Evolutionary conservation across 2,329 filamentous ascomycete species (phyloP).

Genomic region (Exophiala sp.): DNA sequence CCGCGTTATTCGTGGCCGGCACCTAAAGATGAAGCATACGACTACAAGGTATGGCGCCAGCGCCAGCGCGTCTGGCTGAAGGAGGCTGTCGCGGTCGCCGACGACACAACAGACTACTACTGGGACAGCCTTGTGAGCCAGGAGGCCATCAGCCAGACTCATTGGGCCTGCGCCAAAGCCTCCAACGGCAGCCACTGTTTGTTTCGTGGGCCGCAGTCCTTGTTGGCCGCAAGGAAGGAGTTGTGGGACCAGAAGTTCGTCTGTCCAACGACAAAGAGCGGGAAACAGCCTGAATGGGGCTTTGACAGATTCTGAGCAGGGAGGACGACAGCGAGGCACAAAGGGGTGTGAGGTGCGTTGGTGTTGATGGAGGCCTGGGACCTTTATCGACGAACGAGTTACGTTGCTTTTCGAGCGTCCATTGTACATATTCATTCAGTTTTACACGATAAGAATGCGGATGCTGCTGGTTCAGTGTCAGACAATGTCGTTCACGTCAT

Average conservation of each 20-base stretch:
- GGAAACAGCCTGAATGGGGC: not conserved
- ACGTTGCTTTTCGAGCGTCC: too few species aligned
- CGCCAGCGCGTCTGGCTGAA: not conserved
- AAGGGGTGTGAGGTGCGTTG: too few species aligned
- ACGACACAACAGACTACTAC: constrained; percentile 2
- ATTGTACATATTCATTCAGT: too few species aligned
- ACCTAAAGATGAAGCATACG: not conserved
- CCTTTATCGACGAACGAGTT: too few species aligned
- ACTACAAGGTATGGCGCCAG: not conserved
- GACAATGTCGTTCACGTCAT: too few species aligned
- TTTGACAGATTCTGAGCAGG: not conserved
- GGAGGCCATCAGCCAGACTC: constrained; percentile 16
- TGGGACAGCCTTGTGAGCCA: constrained; percentile 15
- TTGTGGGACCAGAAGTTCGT: not conserved
- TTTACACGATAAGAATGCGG: too few species aligned
- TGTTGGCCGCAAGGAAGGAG: constrained; percentile 1
- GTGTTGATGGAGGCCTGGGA: too few species aligned
- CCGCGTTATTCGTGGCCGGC: constrained; percentile 8
- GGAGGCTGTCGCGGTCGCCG: not conserved
- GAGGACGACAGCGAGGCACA: too few species aligned
- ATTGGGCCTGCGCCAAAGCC: constrained; percentile 14
- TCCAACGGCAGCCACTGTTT: constrained; percentile 1
- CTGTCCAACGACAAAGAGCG: not conserved
- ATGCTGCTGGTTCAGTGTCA: too few species aligned
- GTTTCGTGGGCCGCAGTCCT: constrained; percentile 9